Evolutionary conservation across 352 stramenopile species (phyloP).

Genomic region (Phytophthora fragariae): DNA sequence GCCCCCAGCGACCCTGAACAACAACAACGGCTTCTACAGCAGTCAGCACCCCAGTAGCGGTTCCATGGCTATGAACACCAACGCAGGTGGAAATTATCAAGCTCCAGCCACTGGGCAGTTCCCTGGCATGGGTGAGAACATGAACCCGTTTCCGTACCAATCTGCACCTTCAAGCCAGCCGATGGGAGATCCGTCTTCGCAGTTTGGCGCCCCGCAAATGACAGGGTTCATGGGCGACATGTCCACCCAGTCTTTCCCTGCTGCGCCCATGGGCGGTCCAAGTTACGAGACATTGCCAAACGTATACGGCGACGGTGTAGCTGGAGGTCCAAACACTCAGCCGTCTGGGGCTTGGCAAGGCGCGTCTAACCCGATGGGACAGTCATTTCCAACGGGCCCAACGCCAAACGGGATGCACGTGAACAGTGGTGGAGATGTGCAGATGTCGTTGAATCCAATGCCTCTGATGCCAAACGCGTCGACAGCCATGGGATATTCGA

Average conservation of each 20-base stretch:
- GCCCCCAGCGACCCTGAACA: neutral
- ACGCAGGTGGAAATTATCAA: constrained; percentile 16
- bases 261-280: constrained; percentile 18
- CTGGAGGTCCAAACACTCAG: constrained; percentile 20
- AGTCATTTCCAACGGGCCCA: constrained; percentile 24
- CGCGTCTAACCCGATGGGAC: constrained; percentile 26
- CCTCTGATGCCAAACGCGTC: constrained; percentile 32
- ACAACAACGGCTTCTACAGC: constrained; percentile 27
- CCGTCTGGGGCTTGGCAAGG: constrained; percentile 35
- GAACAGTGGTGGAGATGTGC: constrained; percentile 25
- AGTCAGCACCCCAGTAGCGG: constrained; percentile 26
- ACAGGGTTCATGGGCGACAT: constrained; percentile 46
- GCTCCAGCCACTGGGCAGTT: constrained; percentile 20
- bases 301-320: constrained; percentile 29
- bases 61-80: constrained; percentile 17
- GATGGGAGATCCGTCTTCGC: constrained; percentile 34
- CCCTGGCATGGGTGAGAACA: constrained; percentile 27
- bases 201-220: constrained; percentile 33
- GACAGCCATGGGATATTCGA: constrained; percentile 30
- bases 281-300: constrained; percentile 41
- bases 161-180: constrained; percentile 34
- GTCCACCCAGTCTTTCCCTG: constrained; percentile 35
- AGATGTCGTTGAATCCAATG: constrained; percentile 37
- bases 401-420: constrained; percentile 27
- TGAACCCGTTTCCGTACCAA: constrained; percentile 47